Base-by-base conservation (phyloP, 192 early-diverging fungal species). In the Entomortierella beljakovae region DNA sequence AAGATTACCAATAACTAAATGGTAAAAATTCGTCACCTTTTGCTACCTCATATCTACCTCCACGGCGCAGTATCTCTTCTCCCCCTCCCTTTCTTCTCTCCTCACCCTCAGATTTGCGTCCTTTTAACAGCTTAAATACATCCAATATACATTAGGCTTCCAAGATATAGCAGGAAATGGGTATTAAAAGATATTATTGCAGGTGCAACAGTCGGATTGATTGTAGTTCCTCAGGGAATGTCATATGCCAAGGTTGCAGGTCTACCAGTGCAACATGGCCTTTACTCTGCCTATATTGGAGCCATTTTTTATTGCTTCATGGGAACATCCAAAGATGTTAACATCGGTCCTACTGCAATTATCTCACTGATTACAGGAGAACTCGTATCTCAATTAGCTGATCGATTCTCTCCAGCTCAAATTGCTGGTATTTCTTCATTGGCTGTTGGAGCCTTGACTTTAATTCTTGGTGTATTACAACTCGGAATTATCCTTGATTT, bases 401-500 rank as follows among this genome's bases (percentile, higher is more conserved):
- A 23, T 20, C 29, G 23, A 15, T 58, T 58, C 22, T 48, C 54
- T 1, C 16, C 55, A 8, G 65, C 65, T 20, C 51, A 68, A 25
- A 87, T 90, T 50, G 86, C 87, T 9, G 70, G 86, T 32, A 85
- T 89, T 22, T 48, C 94, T 31, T 83, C 91, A 22, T 81, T 98
- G n/a, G 80, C 95, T 32, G 80, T 88, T 4, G 96, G 96, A 4
- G 70, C 92, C 37, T 83, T 94, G 23, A 68, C 91, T 8, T 80
- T 90, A 16, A 69, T 85, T 28, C 56, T 98, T 34, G 96, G 95
- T 9, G 62, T 94, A 8, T 65, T 96, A 28, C 90, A 93, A 10
- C 81, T 98, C 13, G 96, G 96, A 8, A 85, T 94, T 54, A 68
- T 96, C 22, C 90, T 96, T 49, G 92, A 96, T 71, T 96, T 96